Conservation (phyloP, 2,329 filamentous ascomycete genomes). For the Fusarium sp. region DNA sequence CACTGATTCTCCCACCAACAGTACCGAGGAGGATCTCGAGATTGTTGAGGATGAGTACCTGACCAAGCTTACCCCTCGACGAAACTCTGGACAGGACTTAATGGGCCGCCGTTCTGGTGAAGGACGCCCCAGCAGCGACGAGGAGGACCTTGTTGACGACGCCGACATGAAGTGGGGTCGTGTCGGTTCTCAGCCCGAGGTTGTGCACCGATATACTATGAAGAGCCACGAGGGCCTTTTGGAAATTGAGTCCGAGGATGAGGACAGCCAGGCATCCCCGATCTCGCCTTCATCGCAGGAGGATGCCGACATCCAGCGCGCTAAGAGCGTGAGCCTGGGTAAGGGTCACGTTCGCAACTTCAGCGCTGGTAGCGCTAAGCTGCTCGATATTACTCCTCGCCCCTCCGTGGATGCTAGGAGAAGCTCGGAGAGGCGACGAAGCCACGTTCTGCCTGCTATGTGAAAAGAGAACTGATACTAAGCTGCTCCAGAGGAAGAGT, state of each 20-base stretch:
- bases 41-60: conserved; percentile 79
- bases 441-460: conserved; percentile 31
- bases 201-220: conserved; percentile 70
- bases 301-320: conserved; percentile 65
- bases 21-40: conserved; percentile 73
- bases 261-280: conserved; percentile 45
- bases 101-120: conserved; percentile 60
- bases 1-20: conserved; percentile 55
- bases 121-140: conserved; percentile 69
- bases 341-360: conserved; percentile 76
- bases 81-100: conserved; percentile 40
- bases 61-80: conserved; percentile 56
- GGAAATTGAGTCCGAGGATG: conserved; percentile 54
- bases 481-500: conserved; percentile 39
- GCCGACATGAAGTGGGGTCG: conserved; percentile 65
- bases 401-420: conserved; percentile 63
- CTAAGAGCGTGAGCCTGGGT: conserved; percentile 76
- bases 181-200: conserved; percentile 58
- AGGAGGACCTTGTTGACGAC: conserved; percentile 60
- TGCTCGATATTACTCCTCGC: conserved; percentile 74
- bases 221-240: conserved; percentile 66
- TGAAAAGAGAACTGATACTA: conserved; percentile 28
- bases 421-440: conserved; percentile 47
- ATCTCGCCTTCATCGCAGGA: conserved; percentile 47
- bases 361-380: conserved; percentile 81